Conservation (phyloP, 345 rosid species). For the Erodium maritimum region DNA sequence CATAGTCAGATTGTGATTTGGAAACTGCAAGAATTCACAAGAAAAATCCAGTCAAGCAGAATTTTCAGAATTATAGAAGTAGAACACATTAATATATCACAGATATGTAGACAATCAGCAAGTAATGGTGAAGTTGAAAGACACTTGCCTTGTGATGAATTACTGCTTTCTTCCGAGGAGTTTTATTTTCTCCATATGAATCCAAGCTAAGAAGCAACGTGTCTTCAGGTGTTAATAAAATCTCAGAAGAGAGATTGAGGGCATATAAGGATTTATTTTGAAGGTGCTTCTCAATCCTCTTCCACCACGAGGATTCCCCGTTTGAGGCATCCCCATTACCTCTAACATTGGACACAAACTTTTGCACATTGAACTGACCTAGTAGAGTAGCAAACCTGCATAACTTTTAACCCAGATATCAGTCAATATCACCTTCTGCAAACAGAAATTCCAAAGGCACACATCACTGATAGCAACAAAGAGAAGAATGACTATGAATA, state of each 20-base stretch:
- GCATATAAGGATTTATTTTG: slow-evolving; percentile 67
- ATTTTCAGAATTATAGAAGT: no score
- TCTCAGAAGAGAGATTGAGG: slow-evolving; percentile 60
- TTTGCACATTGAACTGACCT: slow-evolving; percentile 70
- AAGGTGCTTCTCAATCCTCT: slow-evolving; percentile 20
- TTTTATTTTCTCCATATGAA: slow-evolving; percentile 25
- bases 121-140: neutral
- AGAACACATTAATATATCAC: no score
- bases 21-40: slow-evolving; percentile 41
- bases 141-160: slow-evolving; percentile 46
- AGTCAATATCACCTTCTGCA: slow-evolving; percentile 6
- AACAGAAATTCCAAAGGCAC: neutral
- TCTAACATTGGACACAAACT: slow-evolving; percentile 42
- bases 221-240: slow-evolving; percentile 53
- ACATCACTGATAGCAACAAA: neutral
- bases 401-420: slow-evolving; percentile 3
- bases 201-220: slow-evolving; percentile 52
- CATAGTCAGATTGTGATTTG: slow-evolving; percentile 44
- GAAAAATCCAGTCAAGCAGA: no score
- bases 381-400: slow-evolving; percentile 57
- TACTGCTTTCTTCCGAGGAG: slow-evolving; percentile 61
- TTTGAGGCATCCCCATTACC: slow-evolving; percentile 15
- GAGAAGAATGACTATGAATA: no score
- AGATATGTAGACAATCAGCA: neutral
- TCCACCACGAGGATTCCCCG: slow-evolving; percentile 24